Conservation (phyloP, 2,329 filamentous ascomycete genomes). For the Gaeumannomyces tritici region DNA sequence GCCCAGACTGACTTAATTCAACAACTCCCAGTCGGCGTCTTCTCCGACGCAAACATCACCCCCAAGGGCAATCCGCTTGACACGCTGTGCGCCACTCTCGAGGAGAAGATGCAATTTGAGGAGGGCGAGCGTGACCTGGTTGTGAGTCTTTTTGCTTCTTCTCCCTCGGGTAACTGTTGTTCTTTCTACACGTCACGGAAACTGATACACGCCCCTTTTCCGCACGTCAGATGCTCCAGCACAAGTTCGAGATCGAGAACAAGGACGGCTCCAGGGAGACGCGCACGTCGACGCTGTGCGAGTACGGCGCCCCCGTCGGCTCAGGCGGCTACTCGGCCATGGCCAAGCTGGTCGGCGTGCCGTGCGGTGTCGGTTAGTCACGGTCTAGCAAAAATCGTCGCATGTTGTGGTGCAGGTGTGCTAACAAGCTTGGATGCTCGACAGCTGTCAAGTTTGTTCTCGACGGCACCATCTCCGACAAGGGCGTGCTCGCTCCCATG, state of each 20-base stretch:
- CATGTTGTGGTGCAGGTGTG: too few relatives aligned
- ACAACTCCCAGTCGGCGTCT: slow-evolving; percentile 33
- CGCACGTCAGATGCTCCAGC: slow-evolving; percentile 48
- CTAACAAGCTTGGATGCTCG: too few relatives aligned
- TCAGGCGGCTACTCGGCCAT: slow-evolving; percentile 71
- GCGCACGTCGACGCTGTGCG: slow-evolving; percentile 68
- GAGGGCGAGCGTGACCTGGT: slow-evolving; percentile 78
- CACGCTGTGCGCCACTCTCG: slow-evolving; percentile 80
- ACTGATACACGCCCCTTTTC: neutral
- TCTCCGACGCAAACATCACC: slow-evolving; percentile 59
- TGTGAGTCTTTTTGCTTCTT: slow-evolving; percentile 20
- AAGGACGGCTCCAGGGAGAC: slow-evolving; percentile 71
- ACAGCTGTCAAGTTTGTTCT: slow-evolving; percentile 57
- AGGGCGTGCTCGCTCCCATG: slow-evolving; percentile 60
- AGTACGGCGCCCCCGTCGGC: slow-evolving; percentile 68
- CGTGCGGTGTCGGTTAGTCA: slow-evolving; percentile 28
- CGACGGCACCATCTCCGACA: slow-evolving; percentile 52
- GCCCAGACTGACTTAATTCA: too few relatives aligned
- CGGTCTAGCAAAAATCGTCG: too few relatives aligned
- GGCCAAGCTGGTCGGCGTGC: slow-evolving; percentile 69
- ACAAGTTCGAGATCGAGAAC: slow-evolving; percentile 77
- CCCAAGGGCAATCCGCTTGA: slow-evolving; percentile 75
- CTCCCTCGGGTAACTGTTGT: neutral
- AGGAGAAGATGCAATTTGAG: slow-evolving; percentile 86
- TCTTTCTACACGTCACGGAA: slow-evolving; percentile 1